phyloP scores from a whole-genome alignment of 2,329 filamentous ascomycete species.

The Epichloe gansuensis region DNA sequence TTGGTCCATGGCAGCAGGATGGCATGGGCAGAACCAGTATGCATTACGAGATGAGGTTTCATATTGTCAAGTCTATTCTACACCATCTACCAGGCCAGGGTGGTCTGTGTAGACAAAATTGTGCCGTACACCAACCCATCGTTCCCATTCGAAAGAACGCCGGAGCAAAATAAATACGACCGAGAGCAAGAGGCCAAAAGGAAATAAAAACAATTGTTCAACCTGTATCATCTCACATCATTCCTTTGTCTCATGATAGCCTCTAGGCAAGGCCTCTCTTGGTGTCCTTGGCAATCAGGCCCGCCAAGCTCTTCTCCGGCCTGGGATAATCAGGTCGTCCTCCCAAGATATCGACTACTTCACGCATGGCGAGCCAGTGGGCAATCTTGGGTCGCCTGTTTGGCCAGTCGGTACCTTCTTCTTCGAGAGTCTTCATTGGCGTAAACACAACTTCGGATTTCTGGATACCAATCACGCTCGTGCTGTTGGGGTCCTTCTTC shows the following conservation, averaged over 20 bases:
- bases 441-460: constrained; percentile 83
- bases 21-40: too few relatives aligned
- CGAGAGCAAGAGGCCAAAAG: neutral
- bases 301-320: constrained; percentile 38
- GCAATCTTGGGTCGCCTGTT: constrained; percentile 73
- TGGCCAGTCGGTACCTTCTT: constrained; percentile 81
- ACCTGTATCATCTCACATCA: neutral
- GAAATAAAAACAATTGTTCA: neutral
- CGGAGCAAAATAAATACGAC: neutral
- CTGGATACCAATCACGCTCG: constrained; percentile 81
- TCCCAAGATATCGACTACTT: constrained; percentile 72
- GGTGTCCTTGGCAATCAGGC: constrained; percentile 44
- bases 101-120: too few relatives aligned
- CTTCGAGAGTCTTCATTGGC: constrained; percentile 68
- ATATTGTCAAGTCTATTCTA: too few relatives aligned
- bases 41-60: too few relatives aligned
- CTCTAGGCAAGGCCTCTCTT: constrained; percentile 36
- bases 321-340: constrained; percentile 47
- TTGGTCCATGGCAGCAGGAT: too few relatives aligned
- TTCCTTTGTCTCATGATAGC: neutral
- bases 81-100: too few relatives aligned
- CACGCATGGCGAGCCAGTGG: constrained; percentile 73
- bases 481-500: constrained; percentile 57
- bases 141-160: neutral
- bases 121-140: neutral